Base-by-base conservation (phyloP, 2,329 filamentous ascomycete genomes). In the Rutstroemia sp. region DNA sequence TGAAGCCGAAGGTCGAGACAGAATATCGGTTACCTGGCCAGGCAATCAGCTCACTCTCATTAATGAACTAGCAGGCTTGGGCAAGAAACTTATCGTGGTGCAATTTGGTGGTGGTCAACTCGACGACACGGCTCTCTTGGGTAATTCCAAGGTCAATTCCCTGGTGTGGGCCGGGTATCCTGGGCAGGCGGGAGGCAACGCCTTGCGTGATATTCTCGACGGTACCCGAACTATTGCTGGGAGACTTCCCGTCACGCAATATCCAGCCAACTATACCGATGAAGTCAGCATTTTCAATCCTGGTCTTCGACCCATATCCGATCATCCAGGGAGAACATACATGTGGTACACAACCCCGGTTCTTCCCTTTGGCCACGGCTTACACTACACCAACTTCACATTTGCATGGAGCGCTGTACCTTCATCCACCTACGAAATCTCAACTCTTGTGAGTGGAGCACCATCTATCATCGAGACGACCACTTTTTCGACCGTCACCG, bases 121-220 rank as follows among this genome's bases (percentile, higher is more conserved):
- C 71, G 10, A 73, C 77, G 62, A 60, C 83, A 19, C 81, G 0
- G 72, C 78, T 3, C 64, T 84, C 3, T 64, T 77, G 5, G 68
- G 67, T 4, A 76, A 79, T 53, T 60, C 69, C 1, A 76, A 76
- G 54, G 73, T 84, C 56, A 74, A 72, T 27, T 73, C 77, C 0
- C 64, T 84, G 0, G 61, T 84, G 0, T 84, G 81, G 81, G 78
- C 72, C 0, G 79, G 80, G 0, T 84, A 81, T 56, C 81, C 82
- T 0, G 81, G 82, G 1, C 81, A 84, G 66, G 76, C 77, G 39
- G 82, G 82, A 14, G 82, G 82, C 2, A 68, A 69, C 8, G 82
- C 81, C 0, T 64, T 84, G 10, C 69, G 82, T 49, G 73, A 82
- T 57, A 71, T 83, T 54, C 62, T 84, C 30, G 76, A 73, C 7